Conservation (phyloP, 2,329 filamentous ascomycete species). For the Trichoderma brevicompactum region DNA sequence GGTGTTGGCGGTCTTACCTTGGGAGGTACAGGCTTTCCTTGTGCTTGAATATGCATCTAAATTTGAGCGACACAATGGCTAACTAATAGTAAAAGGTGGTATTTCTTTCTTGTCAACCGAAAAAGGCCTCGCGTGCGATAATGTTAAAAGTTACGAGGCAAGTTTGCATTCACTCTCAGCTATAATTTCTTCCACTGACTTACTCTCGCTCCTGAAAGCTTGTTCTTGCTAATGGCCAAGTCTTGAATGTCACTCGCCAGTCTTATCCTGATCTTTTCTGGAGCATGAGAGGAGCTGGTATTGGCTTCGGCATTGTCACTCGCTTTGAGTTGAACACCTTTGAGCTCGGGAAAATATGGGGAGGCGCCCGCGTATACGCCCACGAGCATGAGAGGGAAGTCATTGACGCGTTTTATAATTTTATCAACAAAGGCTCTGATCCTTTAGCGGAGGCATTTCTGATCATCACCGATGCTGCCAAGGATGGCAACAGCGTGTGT, state of each 20-base stretch:
- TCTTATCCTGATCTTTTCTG: slow-evolving; percentile 10
- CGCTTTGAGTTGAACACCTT: slow-evolving; percentile 1
- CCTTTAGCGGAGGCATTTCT: not conserved
- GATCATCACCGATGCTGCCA: not conserved
- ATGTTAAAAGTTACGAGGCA: slow-evolving; percentile 10
- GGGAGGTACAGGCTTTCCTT: not conserved
- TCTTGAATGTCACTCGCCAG: not conserved
- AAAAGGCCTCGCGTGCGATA: slow-evolving; percentile 12
- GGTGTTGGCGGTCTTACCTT: slow-evolving; percentile 1
- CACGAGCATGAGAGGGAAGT: not conserved
- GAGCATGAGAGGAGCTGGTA: slow-evolving; percentile 7
- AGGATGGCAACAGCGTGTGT: not conserved
- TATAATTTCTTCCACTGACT: not conserved
- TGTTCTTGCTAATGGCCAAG: not conserved
- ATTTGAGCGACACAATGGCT: not conserved
- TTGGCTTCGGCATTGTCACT: not conserved
- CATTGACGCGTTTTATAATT: not conserved
- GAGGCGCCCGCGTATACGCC: not conserved
- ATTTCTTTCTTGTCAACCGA: slow-evolving; percentile 7
- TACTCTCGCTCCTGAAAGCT: not conserved
- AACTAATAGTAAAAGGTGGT: not conserved
- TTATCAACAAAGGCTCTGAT: not conserved
- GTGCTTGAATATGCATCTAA: not conserved
- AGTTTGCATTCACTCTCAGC: not conserved
- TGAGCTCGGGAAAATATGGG: slow-evolving; percentile 3